Evolutionary conservation across 441 rosid genomes (phyloP), one percentile per base, ranked within the genome.

Genomic region (Bruguiera hainesii): DNA sequence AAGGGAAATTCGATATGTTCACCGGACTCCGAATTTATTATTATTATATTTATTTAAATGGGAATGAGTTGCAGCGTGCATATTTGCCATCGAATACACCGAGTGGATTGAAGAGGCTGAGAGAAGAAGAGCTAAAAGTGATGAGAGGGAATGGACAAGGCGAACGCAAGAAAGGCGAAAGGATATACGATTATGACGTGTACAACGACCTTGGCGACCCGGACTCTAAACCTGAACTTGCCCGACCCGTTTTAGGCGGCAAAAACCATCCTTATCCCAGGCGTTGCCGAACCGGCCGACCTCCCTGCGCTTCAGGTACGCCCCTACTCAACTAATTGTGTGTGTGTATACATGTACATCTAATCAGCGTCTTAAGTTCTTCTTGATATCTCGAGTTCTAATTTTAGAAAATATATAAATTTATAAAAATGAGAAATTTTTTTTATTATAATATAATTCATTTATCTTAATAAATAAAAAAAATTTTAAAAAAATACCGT

Each of bases 211-310:
- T 89, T 0, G 95, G 95, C 0, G 69, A 80, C 5, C 94, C 97
- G 0, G 96, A 87, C 33, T 35, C 2, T 0, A 31, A 52, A 7
- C 11, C 28, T 0, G 72, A 75, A 1, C 62, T 69, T 16, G 66
- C 73, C 25, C 81, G 96, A n/a, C 90, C 93, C 0, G 88, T 85
- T 6, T 73, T 91, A 6, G 97, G 96, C 8, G 86, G 90, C 18
- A 35, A 76, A 64, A 42, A 69, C 11, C 72, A 70, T 11, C 93
- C 91, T 8, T 91, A 91, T 37, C 97, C 97, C 23, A 79, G 96
- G 53, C 89, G 97, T 9, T 80, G 91, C 68, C 72, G 90, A 52
- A 87, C 97, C 0, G 93, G 93, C 6, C 84, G 93, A 0, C 59
- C 78, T 20, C 81, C 50, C 0, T 39, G 66, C 65, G 29, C 65